These are phyloP conservation scores for Insectozyma bohioensis DNA, from an alignment of 1,139 yeast genomes.

Conservation along the genomic window DNA sequence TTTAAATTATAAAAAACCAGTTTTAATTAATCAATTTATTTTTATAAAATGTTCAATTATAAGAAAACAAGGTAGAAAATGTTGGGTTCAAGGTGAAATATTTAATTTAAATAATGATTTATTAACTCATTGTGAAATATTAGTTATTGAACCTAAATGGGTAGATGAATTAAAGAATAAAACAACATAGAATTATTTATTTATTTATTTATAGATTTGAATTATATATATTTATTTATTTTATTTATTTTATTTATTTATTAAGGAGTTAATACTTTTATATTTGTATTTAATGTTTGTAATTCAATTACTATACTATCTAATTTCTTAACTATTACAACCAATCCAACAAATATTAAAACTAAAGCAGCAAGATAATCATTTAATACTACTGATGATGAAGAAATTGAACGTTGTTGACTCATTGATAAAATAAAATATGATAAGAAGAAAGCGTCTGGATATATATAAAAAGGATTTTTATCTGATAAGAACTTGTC, in stretches of 20 bases:
- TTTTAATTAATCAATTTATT: conserved; percentile 32
- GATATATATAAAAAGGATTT: too few species aligned
- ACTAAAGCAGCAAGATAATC: conserved; percentile 15
- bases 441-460: too few species aligned
- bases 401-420: conserved; percentile 4
- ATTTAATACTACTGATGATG: conserved; percentile 8
- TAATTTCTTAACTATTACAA: conserved; percentile 13
- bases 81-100: conserved; percentile 43
- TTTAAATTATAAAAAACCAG: conserved; percentile 41
- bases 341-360: conserved; percentile 12
- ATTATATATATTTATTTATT: not conserved
- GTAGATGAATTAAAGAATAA: conserved; percentile 32
- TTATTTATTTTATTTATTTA: conserved; percentile 1
- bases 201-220: conserved; percentile 1
- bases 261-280: conserved; percentile 5
- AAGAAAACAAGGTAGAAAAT: conserved; percentile 41
- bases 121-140: conserved; percentile 41
- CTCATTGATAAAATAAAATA: too few species aligned
- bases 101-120: conserved; percentile 21
- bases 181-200: conserved; percentile 1
- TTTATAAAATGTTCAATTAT: conserved; percentile 35
- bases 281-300: conserved; percentile 10
- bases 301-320: conserved; percentile 13
- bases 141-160: conserved; percentile 51
- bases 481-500: too few species aligned